These are phyloP conservation scores for Camellia granthamiana DNA, from an alignment of 148 eudicot genomes.

Conservation along the genomic window DNA sequence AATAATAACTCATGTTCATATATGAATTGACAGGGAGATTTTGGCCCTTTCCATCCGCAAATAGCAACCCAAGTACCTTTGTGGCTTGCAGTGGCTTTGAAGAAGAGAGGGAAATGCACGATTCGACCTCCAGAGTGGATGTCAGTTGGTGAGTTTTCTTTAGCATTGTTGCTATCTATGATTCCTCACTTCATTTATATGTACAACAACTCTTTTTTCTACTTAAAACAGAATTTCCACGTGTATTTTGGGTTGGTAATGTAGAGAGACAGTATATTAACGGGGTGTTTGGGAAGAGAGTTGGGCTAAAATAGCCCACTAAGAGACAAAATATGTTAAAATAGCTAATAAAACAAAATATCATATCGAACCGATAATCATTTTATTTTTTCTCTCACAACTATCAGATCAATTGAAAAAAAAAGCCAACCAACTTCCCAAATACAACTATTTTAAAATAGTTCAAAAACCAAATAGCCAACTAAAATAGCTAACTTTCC, in stretches of 20 bases:
- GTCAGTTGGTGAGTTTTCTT: constrained; percentile 57
- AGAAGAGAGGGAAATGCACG: constrained; percentile 93
- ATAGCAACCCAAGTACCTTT: constrained; percentile 73
- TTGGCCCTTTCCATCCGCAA: constrained; percentile 85
- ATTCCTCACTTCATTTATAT: not conserved
- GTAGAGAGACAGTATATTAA: too few species aligned
- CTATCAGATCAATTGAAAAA: too few species aligned
- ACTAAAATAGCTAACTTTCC: too few species aligned
- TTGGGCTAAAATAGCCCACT: too few species aligned
- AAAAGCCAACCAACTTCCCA: too few species aligned
- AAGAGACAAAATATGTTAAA: too few species aligned
- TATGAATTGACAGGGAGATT: constrained; percentile 64
- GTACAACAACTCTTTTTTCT: not conserved
- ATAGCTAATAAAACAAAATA: too few species aligned
- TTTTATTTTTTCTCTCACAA: too few species aligned
- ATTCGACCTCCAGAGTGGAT: constrained; percentile 87
- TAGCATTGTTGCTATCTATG: not conserved
- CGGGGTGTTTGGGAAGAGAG: too few species aligned
- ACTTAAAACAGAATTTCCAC: not conserved
- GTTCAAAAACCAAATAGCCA: too few species aligned
- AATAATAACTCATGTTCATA: not conserved
- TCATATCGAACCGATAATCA: too few species aligned
- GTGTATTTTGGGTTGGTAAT: not conserved
- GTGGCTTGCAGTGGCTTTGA: constrained; percentile 91
- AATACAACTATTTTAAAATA: too few species aligned